phyloP scores from a whole-genome alignment of 2,329 filamentous ascomycete genomes.

The Podosphaera xanthii region DNA sequence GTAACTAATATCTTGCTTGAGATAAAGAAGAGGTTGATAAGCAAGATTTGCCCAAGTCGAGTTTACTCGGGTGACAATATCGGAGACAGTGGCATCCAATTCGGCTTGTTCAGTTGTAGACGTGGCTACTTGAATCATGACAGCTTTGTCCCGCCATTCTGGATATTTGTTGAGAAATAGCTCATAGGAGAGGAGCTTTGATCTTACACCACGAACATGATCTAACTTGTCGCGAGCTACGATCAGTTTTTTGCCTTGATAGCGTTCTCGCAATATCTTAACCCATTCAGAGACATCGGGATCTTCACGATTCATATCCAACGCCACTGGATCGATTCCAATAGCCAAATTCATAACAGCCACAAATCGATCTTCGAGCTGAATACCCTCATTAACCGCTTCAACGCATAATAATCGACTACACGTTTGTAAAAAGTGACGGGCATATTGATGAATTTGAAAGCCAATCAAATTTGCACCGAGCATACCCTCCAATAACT shows the following conservation, averaged over 20 bases:
- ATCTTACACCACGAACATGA: conserved; percentile 71
- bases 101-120: conserved; percentile 76
- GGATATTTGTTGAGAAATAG: conserved; percentile 87
- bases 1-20: conserved; percentile 88
- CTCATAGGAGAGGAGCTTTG: conserved; percentile 77
- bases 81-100: conserved; percentile 67
- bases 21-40: conserved; percentile 78
- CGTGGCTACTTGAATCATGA: conserved; percentile 82
- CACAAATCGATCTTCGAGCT: conserved; percentile 81
- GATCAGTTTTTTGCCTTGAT: conserved; percentile 72
- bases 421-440: conserved; percentile 90
- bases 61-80: conserved; percentile 89
- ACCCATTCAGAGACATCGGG: conserved; percentile 60
- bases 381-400: conserved; percentile 66
- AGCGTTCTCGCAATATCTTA: conserved; percentile 56
- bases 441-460: conserved; percentile 78
- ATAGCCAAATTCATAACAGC: conserved; percentile 72
- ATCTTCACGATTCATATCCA: conserved; percentile 47
- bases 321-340: conserved; percentile 65
- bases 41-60: conserved; percentile 75
- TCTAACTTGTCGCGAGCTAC: conserved; percentile 90
- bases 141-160: conserved; percentile 67
- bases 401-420: conserved; percentile 79
- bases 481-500: conserved; percentile 77
- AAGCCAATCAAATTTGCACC: conserved; percentile 85